These are phyloP conservation scores for Fusarium sp. DNA, from an alignment of 2,329 filamentous ascomycete genomes.

Conservation along the genomic window DNA sequence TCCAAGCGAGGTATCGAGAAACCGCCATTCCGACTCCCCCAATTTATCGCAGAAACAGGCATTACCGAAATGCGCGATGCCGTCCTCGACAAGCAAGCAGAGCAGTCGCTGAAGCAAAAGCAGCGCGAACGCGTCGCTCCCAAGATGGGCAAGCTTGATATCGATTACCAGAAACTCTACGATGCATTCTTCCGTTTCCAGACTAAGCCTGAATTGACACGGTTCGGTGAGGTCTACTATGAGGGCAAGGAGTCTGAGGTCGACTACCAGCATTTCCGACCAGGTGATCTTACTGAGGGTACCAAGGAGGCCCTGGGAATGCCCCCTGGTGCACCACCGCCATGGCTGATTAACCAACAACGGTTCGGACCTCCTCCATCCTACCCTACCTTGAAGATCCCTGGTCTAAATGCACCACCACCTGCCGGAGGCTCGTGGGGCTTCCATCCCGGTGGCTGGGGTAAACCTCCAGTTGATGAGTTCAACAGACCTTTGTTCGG, in stretches of 20 bases:
- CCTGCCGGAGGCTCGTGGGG: constrained; percentile 93
- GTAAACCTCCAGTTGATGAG: constrained; percentile 95
- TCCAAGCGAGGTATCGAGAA: constrained; percentile 98
- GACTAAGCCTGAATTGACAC: constrained; percentile 92
- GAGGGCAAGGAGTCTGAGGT: constrained; percentile 99
- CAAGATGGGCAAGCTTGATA: constrained; percentile 97
- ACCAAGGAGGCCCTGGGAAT: constrained; percentile 95
- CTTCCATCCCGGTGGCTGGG: constrained; percentile 94
- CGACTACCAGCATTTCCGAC: constrained; percentile 88
- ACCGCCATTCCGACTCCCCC: constrained; percentile 89
- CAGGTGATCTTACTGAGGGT: constrained; percentile 89
- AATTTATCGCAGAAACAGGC: constrained; percentile 97
- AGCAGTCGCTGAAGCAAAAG: constrained; percentile 93
- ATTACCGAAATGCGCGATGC: constrained; percentile 99
- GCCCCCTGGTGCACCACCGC: constrained; percentile 90
- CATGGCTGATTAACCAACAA: constrained; percentile 98
- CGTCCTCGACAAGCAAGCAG: constrained; percentile 93
- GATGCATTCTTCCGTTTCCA: constrained; percentile 99
- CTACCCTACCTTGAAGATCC: constrained; percentile 94
- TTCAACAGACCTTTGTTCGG: constrained; percentile 92
- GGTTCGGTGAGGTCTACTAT: constrained; percentile 99
- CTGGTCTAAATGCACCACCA: constrained; percentile 92
- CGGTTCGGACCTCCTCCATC: constrained; percentile 92
- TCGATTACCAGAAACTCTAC: constrained; percentile 98
- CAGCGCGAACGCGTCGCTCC: constrained; percentile 93